Conservation (phyloP, 345 rosid genomes). For the Hypericum androsaemum region DNA sequence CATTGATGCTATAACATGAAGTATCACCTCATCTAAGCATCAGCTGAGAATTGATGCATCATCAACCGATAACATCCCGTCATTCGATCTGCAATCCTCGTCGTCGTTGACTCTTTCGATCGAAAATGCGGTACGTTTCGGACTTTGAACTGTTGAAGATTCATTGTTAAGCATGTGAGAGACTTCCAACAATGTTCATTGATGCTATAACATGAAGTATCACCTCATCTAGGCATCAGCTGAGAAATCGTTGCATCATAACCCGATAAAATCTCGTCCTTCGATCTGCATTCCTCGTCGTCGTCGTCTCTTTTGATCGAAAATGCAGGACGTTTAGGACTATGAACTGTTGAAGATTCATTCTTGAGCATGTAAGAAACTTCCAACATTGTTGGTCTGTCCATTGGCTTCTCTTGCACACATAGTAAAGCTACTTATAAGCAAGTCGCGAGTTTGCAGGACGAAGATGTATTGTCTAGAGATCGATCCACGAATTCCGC, state of each 20-base stretch:
- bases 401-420: constrained; percentile 16
- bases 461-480: constrained; percentile 10
- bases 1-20: neutral
- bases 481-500: constrained; percentile 7
- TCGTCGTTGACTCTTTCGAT: no score
- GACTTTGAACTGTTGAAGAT: no score
- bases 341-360: neutral
- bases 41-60: constrained; percentile 4
- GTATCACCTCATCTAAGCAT: constrained; percentile 4
- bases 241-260: constrained; percentile 5
- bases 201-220: neutral
- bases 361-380: constrained; percentile 12
- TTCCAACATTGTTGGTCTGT: constrained; percentile 21
- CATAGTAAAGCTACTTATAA: constrained; percentile 14
- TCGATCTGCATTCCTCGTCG: neutral
- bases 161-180: neutral
- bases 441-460: constrained; percentile 14
- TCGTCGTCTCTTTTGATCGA: constrained; percentile 6
- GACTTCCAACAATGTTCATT: no score
- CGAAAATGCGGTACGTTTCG: no score
- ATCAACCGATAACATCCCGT: constrained; percentile 6
- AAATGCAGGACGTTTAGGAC: constrained; percentile 19
- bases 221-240: constrained; percentile 7
- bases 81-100: neutral
- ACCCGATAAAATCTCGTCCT: constrained; percentile 3